Evolutionary conservation across 306 rosid genomes (phyloP).

Genomic region (Biancaea sappan): DNA sequence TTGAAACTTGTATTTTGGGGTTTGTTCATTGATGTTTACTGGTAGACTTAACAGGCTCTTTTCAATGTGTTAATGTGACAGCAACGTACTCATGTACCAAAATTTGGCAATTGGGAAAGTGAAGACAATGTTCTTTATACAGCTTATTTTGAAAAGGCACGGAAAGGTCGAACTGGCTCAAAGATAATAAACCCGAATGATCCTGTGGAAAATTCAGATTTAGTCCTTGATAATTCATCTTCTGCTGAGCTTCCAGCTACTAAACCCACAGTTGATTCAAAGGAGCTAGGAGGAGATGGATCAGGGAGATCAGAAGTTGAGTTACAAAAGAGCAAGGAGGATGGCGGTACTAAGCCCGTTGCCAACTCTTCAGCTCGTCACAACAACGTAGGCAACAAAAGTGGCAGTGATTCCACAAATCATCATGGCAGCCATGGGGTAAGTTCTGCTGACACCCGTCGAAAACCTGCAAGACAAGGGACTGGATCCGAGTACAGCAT

Average conservation of each 20-base stretch:
- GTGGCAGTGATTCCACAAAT: slow-evolving; percentile 44
- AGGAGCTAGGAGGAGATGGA: slow-evolving; percentile 39
- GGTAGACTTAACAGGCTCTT: slow-evolving; percentile 31
- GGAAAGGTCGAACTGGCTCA: slow-evolving; percentile 73
- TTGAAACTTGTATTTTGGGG: slow-evolving; percentile 7
- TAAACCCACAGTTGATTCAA: slow-evolving; percentile 40
- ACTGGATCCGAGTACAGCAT: slow-evolving; percentile 65
- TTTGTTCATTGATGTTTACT: slow-evolving; percentile 31
- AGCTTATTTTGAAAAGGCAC: slow-evolving; percentile 87
- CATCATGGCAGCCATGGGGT: slow-evolving; percentile 48
- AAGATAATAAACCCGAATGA: slow-evolving; percentile 86
- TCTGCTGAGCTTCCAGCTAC: slow-evolving; percentile 50
- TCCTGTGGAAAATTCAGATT: slow-evolving; percentile 69
- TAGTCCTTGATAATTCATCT: slow-evolving; percentile 44
- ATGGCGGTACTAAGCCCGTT: slow-evolving; percentile 54
- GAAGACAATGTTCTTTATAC: slow-evolving; percentile 91
- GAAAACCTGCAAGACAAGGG: slow-evolving; percentile 56
- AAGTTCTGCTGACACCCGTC: slow-evolving; percentile 58
- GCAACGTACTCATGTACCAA: slow-evolving; percentile 89
- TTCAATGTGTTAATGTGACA: slow-evolving; percentile 48
- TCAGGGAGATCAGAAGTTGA: slow-evolving; percentile 44
- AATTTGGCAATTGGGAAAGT: slow-evolving; percentile 86
- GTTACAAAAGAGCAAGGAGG: slow-evolving; percentile 59
- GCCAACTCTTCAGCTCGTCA: slow-evolving; percentile 63
- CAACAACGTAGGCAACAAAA: slow-evolving; percentile 47